Conservation (phyloP, 495 filamentous ascomycete genomes). For the Aspergillus baeticus region DNA sequence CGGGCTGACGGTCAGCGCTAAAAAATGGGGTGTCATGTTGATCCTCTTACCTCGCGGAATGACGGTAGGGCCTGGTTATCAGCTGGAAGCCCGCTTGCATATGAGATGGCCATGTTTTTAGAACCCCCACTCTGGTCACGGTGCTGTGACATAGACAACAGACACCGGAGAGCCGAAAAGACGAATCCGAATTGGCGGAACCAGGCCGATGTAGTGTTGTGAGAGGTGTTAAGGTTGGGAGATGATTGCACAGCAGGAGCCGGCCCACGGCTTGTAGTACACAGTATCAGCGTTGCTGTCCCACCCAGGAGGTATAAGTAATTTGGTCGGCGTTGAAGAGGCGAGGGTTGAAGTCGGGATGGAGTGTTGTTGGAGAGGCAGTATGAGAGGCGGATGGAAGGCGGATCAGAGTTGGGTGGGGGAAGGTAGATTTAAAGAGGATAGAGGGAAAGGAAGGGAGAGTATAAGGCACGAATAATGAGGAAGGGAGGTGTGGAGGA, state of each 20-base stretch:
- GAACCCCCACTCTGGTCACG: constrained; percentile 37
- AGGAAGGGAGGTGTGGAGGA: constrained; percentile 7
- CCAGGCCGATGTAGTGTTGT: not conserved
- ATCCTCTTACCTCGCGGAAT: constrained; percentile 43
- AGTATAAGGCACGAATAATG: not conserved
- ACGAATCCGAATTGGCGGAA: constrained; percentile 3
- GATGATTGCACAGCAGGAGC: constrained; percentile 15
- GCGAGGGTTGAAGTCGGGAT: not conserved
- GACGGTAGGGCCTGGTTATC: constrained; percentile 43
- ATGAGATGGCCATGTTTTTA: constrained; percentile 46
- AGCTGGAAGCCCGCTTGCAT: constrained; percentile 36
- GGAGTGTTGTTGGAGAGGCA: not conserved
- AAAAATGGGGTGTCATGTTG: not conserved
- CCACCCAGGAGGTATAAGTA: not conserved
- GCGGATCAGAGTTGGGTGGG: constrained; percentile 3
- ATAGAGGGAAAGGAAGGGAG: constrained; percentile 2
- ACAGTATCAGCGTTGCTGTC: constrained; percentile 6
- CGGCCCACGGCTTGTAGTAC: constrained; percentile 22
- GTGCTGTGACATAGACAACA: constrained; percentile 42
- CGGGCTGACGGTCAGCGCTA: constrained; percentile 10
- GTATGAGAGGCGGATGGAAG: not conserved
- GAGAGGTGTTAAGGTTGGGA: not conserved
- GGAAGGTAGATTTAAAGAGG: constrained; percentile 8
- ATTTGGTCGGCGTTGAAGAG: not conserved
- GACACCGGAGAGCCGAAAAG: not conserved